Conservation (phyloP, 495 filamentous ascomycete genomes). For the Lophiotrema nucula region DNA sequence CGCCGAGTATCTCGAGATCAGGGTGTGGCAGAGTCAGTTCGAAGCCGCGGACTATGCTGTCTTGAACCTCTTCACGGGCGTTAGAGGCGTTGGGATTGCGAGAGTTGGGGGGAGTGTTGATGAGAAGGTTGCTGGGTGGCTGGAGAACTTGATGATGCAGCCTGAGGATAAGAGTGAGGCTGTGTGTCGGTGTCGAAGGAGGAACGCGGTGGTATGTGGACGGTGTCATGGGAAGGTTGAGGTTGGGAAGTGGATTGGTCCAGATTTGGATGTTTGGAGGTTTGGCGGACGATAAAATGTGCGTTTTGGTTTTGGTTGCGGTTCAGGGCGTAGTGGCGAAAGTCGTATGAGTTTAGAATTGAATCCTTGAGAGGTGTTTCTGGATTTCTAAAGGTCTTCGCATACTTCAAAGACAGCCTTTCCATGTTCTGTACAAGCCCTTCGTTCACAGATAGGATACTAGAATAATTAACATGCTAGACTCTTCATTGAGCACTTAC, state of each 20-base stretch:
- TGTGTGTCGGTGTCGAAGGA: background rate
- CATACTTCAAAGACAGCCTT: no score
- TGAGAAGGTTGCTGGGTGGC: slow-evolving; percentile 47
- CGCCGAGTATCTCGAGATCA: slow-evolving; percentile 47
- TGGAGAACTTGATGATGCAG: slow-evolving; percentile 47
- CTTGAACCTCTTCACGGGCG: slow-evolving; percentile 50
- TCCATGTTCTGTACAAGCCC: no score
- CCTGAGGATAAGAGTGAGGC: slow-evolving; percentile 32
- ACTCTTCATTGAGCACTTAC: no score
- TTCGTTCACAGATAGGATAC: no score
- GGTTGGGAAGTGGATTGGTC: background rate
- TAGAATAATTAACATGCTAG: no score
- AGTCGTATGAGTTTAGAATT: no score
- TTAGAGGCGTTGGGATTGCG: slow-evolving; percentile 50
- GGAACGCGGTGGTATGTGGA: slow-evolving; percentile 13
- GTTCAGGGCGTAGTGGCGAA: no score
- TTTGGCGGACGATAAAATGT: no score
- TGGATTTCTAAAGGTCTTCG: no score
- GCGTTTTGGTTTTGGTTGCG: no score
- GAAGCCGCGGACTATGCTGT: slow-evolving; percentile 41
- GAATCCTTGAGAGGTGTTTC: no score
- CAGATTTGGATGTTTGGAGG: background rate
- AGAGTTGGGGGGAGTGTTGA: slow-evolving; percentile 45
- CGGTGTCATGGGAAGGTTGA: slow-evolving; percentile 6
- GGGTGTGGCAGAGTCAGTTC: slow-evolving; percentile 49